Evolutionary conservation across 2,329 filamentous ascomycete genomes (phyloP), one percentile per base, ranked within the genome.

Genomic region (Alternaria sp.): DNA sequence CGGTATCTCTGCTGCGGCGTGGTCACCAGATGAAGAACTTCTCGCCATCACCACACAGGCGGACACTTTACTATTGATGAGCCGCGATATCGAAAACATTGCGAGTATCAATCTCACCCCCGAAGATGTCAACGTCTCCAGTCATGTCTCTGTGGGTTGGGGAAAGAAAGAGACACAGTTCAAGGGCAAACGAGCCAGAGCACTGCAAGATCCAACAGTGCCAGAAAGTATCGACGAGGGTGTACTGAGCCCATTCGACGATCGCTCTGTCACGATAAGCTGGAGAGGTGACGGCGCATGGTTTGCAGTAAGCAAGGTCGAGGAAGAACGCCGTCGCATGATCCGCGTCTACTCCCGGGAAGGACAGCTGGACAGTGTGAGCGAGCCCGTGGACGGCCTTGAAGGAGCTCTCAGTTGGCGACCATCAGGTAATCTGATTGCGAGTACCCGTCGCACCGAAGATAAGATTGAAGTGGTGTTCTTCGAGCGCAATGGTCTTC

Each of bases 141-240:
- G 91, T 78, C 94, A 97, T 83, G 96, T 97, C 61, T 96, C 93
- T 19, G 95, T 99, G 21, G 96, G 96, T 53, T 99, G 96, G 96
- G 96, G 96, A 63, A 98, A 98, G 83, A 93, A 92, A 77, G 96
- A 99, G 81, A 99, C 96, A 0, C 96, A 99, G 79, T 99, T 99
- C 79, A 92, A 97, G 76, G 96, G 96, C 54, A 93, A 92, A 73
- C 89, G 94, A 66, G 95, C 94, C 61, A 90, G 89, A 81, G 93
- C 93, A 19, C 84, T 98, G 67, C 88, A 93, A 57, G 96, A 99
- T 79, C 96, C 96, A 15, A 99, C 96, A 10, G 92, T 99, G 69
- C 96, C 96, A 0, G 94, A 98, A 78, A 92, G 90, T 76, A 87
- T 97, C 17, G 96, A 98, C 73, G 88, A 94, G 76, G 96, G 96